Conservation (phyloP, 2,329 filamentous ascomycete species). For the Colletotrichum lentis region DNA sequence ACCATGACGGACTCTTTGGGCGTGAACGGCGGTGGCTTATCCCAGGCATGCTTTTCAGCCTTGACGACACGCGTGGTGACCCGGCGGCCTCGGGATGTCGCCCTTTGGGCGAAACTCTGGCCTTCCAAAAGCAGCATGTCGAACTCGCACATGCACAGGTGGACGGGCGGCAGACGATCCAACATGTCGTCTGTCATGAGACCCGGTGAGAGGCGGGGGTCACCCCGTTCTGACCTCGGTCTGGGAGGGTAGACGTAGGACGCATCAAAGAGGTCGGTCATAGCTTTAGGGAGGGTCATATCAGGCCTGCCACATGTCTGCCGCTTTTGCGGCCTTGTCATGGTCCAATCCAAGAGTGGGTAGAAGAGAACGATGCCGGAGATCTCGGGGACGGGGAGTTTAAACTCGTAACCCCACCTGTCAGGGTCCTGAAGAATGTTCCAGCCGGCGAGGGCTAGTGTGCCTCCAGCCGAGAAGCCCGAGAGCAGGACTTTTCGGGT, state of each 20-base stretch:
- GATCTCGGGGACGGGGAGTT: constrained; percentile 55
- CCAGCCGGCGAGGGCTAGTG: constrained; percentile 60
- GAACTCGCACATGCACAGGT: constrained; percentile 70
- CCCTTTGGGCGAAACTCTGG: constrained; percentile 66
- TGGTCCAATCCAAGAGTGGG: constrained; percentile 68
- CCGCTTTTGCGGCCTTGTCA: constrained; percentile 63
- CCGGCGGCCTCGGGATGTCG: constrained; percentile 48
- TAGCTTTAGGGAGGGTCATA: constrained; percentile 62
- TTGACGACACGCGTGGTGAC: constrained; percentile 55
- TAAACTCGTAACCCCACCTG: constrained; percentile 50
- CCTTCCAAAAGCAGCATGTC: constrained; percentile 71
- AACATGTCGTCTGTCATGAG: constrained; percentile 64
- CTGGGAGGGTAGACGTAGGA: constrained; percentile 66
- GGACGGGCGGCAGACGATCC: constrained; percentile 60
- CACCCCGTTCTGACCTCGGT: constrained; percentile 54
- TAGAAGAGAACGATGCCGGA: constrained; percentile 67
- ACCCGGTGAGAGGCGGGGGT: constrained; percentile 66
- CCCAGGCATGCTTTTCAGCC: constrained; percentile 59
- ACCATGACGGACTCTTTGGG: constrained; percentile 55
- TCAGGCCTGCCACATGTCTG: constrained; percentile 63
- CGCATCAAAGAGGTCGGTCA: constrained; percentile 71
- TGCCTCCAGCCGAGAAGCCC: constrained; percentile 71
- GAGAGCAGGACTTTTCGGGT: constrained; percentile 63
- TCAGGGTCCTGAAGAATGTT: constrained; percentile 55
- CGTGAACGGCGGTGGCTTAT: constrained; percentile 55